A percentile compares a stretch with the other conserved stretches of the same genome.
phyloP scores from a whole-genome alignment of 2,329 filamentous ascomycete genomes.

The Juglanconis oblonga region DNA sequence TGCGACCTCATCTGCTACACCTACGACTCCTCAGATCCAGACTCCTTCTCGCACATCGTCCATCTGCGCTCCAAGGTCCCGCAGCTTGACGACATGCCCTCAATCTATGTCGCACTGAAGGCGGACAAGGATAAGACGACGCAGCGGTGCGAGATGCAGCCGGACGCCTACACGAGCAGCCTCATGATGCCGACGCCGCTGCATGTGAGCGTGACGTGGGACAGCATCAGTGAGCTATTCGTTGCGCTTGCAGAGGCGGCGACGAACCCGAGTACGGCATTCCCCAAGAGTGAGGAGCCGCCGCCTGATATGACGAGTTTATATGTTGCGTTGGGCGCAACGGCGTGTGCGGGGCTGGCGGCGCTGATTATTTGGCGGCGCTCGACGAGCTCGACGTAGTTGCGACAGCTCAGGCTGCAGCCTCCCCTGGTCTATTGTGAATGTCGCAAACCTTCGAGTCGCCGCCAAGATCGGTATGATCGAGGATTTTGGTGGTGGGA shows the following conservation, averaged over 20 bases:
- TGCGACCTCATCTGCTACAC: constrained; percentile 94
- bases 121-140: constrained; percentile 95
- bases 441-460: background rate
- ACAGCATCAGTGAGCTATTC: constrained; percentile 90
- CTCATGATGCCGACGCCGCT: constrained; percentile 87
- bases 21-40: constrained; percentile 95
- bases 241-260: constrained; percentile 88
- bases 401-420: background rate
- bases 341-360: constrained; percentile 59
- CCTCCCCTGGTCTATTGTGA: background rate
- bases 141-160: constrained; percentile 87
- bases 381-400: constrained; percentile 43
- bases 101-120: constrained; percentile 90
- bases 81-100: constrained; percentile 82
- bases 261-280: constrained; percentile 82
- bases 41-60: constrained; percentile 91
- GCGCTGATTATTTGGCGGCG: constrained; percentile 65
- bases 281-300: constrained; percentile 87
- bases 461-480: background rate
- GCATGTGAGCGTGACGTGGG: constrained; percentile 94
- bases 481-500: too few species aligned
- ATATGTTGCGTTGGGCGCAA: constrained; percentile 80
- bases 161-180: constrained; percentile 82
- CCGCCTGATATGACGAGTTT: constrained; percentile 78
- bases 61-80: constrained; percentile 75